A percentile compares a stretch with the other conserved stretches of the same genome.
Evolutionary conservation across 2,329 filamentous ascomycete genomes (phyloP).

Genomic region (Paracamarosporium sp.): DNA sequence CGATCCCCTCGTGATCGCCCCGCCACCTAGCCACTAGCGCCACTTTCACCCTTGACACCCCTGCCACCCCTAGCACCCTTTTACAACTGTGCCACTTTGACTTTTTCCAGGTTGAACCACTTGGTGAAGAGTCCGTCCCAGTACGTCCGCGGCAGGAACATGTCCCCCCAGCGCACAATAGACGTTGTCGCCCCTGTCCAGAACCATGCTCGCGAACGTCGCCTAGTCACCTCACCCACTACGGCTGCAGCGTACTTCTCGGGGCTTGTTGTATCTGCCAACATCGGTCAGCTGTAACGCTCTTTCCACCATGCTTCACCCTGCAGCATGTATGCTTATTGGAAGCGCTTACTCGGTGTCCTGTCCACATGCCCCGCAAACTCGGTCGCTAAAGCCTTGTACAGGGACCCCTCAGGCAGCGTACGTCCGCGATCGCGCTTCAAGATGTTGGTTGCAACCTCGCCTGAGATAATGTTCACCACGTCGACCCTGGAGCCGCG

Average conservation of each 20-base stretch:
- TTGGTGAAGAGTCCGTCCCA: not conserved
- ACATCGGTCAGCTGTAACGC: not conserved
- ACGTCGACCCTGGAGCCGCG: constrained; percentile 9
- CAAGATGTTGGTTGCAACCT: constrained; percentile 13
- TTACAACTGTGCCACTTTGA: no score
- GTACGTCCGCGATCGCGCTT: not conserved
- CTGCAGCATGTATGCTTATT: no score
- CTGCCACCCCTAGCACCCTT: no score
- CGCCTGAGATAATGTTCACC: constrained; percentile 12
- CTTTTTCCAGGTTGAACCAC: constrained; percentile 1
- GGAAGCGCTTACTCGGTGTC: not conserved
- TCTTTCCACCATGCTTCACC: no score
- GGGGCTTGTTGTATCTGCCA: constrained; percentile 4
- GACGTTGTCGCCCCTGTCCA: constrained; percentile 9
- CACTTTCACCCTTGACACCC: no score
- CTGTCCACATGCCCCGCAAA: constrained; percentile 7
- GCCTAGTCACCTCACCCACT: constrained; percentile 2
- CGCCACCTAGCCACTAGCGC: no score
- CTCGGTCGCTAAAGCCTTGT: not conserved
- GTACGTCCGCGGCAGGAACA: not conserved
- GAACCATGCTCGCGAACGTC: constrained; percentile 6
- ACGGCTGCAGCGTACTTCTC: constrained; percentile 7
- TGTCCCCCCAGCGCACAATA: constrained; percentile 7
- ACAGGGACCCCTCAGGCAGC: constrained; percentile 9
- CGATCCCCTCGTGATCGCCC: no score